A percentile compares a stretch with the other conserved stretches of the same genome.
Evolutionary conservation across 192 early-diverging fungal species (phyloP).

Genomic region (Coemansia sp.): DNA sequence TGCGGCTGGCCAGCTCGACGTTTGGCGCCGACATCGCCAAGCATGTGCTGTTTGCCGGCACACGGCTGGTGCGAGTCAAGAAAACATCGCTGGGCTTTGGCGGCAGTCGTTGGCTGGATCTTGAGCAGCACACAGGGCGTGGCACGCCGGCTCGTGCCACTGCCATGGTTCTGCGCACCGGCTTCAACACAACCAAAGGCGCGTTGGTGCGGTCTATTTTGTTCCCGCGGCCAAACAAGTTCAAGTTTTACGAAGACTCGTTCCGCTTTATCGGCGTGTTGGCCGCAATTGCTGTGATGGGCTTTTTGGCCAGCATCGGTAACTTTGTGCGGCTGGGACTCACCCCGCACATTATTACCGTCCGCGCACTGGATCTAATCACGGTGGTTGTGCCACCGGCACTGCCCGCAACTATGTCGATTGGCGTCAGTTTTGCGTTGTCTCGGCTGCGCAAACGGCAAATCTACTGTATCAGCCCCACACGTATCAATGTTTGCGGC

Average conservation of each 20-base stretch:
- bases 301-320: constrained; percentile 83
- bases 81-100: constrained; percentile 47
- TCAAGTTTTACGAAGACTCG: constrained; percentile 97
- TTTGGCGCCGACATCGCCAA: constrained; percentile 68
- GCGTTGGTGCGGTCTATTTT: constrained; percentile 92
- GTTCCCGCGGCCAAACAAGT: constrained; percentile 94
- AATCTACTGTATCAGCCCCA: constrained; percentile 93
- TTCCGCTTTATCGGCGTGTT: constrained; percentile 95
- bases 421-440: constrained; percentile 96
- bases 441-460: constrained; percentile 70
- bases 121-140: constrained; percentile 43
- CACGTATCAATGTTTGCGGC: constrained; percentile 93
- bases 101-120: constrained; percentile 46
- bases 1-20: constrained; percentile 53
- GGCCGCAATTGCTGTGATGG: constrained; percentile 74
- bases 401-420: constrained; percentile 95
- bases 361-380: constrained; percentile 93
- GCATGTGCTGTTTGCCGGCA: constrained; percentile 91
- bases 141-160: constrained; percentile 60
- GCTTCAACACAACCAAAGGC: constrained; percentile 97
- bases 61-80: constrained; percentile 83
- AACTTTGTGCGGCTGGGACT: constrained; percentile 86
- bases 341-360: constrained; percentile 65
- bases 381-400: constrained; percentile 98
- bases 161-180: constrained; percentile 88